Base-by-base conservation (phyloP, 805 yeast species). In the Kodamaea jinghongensis region DNA sequence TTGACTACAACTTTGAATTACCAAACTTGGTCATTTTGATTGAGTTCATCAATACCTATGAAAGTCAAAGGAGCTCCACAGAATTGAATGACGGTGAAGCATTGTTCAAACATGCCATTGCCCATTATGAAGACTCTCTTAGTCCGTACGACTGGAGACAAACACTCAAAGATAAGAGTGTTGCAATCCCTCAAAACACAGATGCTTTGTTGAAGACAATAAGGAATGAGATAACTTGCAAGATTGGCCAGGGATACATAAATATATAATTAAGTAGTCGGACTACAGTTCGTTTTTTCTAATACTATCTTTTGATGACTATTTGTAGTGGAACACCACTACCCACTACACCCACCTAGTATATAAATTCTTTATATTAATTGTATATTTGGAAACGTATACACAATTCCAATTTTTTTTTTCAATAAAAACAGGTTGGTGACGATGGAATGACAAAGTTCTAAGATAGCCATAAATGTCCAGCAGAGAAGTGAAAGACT, bases 1-100 rank as follows among this genome's bases (percentile, higher is more conserved):
- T 29, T 6, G 29, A 32, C 10, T 43, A 39, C 20, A 38, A 36
- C 32, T 52, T 56, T 31, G 49, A 48, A 23, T 41, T 56, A 38
- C 64, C 67, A 7, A 66, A 63, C 31, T 56, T 64, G 38, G 57
- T 65, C 23, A 49, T 61, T 10, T 55, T 65, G 10, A 63, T 67
- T 28, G 75, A 69, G 41, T 56, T 67, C 39, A 58, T 70, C 31
- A 71, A 67, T 44, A 54, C 52, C 30, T 67, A 53, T 43, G 71
- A 67, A 43, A 33, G 40, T 14, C 58, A 51, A 23, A 44, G 43
- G 2, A 46, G 42, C 13, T 43, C 44, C 4, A 55, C 52, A 6
- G 66, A 62, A n/a, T 31, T 42, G 5, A 47, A 51, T 31, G 63
- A 58, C 14, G 64, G 60, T 5, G 63, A 60, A 23, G 52, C 53